Evolutionary conservation across 2,329 filamentous ascomycete species (phyloP).

Genomic region (Biscogniauxia mediterranea): DNA sequence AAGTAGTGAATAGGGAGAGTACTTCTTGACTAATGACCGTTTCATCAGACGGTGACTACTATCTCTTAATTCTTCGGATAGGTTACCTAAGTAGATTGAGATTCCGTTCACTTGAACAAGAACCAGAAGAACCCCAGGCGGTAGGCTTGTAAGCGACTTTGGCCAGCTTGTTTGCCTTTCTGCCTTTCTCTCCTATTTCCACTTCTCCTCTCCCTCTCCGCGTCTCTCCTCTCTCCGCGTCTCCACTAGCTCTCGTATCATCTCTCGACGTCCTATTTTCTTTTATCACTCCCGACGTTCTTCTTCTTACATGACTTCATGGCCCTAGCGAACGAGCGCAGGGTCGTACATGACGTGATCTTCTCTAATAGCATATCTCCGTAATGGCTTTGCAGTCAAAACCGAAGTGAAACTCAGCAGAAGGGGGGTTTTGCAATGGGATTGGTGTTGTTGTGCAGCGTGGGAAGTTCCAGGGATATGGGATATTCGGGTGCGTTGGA

Average conservation of each 20-base stretch:
- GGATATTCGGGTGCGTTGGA: conserved; percentile 31
- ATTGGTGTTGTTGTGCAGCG: conserved; percentile 14
- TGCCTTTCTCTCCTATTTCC: no score
- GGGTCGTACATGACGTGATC: conserved; percentile 36
- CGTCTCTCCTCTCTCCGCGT: no score
- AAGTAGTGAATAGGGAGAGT: no score
- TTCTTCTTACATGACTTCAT: conserved; percentile 38
- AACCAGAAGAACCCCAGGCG: conserved; percentile 11
- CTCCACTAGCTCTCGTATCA: no score
- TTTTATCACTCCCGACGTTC: conserved; percentile 24
- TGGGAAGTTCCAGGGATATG: conserved; percentile 22
- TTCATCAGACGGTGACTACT: no score
- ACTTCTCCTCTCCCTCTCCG: no score
- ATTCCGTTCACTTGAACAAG: conserved; percentile 33
- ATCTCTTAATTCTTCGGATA: no score
- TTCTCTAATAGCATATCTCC: conserved; percentile 36
- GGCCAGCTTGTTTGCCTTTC: conserved; percentile 5
- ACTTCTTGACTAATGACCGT: no score
- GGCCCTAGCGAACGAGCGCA: conserved; percentile 24
- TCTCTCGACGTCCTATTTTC: conserved; percentile 16
- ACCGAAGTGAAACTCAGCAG: conserved; percentile 35
- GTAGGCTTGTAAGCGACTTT: conserved; percentile 10
- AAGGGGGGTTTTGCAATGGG: conserved; percentile 19
- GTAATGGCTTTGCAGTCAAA: conserved; percentile 32
- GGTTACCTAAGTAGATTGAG: no score